A percentile compares a stretch with the other conserved stretches of the same genome.
phyloP scores from a whole-genome alignment of 176 grass and related monocot genomes.

The Oryza officinalis region DNA sequence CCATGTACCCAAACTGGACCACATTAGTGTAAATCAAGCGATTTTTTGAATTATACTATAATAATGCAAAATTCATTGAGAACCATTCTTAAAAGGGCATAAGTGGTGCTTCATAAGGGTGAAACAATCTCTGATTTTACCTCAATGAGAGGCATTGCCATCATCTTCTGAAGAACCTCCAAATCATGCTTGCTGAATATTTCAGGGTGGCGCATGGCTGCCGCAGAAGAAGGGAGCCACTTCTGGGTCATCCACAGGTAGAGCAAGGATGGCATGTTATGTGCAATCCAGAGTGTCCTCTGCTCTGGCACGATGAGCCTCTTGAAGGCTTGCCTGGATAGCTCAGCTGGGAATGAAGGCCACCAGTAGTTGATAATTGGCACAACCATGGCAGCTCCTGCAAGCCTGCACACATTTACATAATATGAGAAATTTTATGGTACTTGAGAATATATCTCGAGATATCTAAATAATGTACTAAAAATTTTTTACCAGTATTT shows the following conservation, averaged over 20 bases:
- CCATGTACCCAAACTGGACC: neutral
- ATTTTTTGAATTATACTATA: neutral
- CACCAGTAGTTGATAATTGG: slow-evolving; percentile 88
- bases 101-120: neutral
- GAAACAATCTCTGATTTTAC: slow-evolving; percentile 38
- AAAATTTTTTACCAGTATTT: no score
- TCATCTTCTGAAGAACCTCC: slow-evolving; percentile 61
- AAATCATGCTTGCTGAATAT: slow-evolving; percentile 62
- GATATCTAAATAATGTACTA: no score
- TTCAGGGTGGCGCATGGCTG: slow-evolving; percentile 50
- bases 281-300: slow-evolving; percentile 64
- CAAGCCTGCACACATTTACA: slow-evolving; percentile 33
- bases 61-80: neutral
- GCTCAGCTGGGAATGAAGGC: slow-evolving; percentile 59
- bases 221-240: slow-evolving; percentile 64
- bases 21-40: neutral
- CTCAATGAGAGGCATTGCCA: slow-evolving; percentile 47
- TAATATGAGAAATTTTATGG: neutral
- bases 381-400: slow-evolving; percentile 66
- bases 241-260: slow-evolving; percentile 84
- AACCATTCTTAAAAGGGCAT: no score
- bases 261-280: slow-evolving; percentile 65
- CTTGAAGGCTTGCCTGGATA: slow-evolving; percentile 64
- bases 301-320: slow-evolving; percentile 55
- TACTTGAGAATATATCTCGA: no score